These are phyloP conservation scores for Eimeria sp. DNA, from an alignment of 169 alveolate genomes.

Conservation along the genomic window DNA sequence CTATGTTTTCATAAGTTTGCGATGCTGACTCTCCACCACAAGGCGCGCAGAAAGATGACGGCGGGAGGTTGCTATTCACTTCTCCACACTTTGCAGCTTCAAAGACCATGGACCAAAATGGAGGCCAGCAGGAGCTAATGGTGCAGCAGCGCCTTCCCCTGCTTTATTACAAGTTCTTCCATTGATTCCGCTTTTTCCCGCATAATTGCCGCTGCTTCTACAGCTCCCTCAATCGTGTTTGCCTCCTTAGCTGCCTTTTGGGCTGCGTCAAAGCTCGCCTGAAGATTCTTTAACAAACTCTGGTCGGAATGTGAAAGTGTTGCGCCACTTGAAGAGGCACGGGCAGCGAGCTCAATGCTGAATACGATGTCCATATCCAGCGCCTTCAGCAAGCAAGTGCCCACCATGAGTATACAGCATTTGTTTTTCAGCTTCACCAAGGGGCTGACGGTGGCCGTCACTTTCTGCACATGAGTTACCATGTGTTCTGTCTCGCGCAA, in stretches of 20 bases:
- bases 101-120: not conserved
- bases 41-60: not conserved
- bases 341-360: not conserved
- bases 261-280: conserved; percentile 19
- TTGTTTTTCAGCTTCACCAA: conserved; percentile 13
- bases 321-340: not conserved
- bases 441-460: conserved; percentile 28
- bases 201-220: conserved; percentile 29
- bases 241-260: not conserved
- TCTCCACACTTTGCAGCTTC: not conserved
- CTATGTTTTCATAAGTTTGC: not conserved
- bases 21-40: not conserved
- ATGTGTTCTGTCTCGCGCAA: not conserved
- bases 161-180: not conserved
- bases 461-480: conserved; percentile 1
- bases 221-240: not conserved
- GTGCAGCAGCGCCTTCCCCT: not conserved
- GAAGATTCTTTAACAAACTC: not conserved
- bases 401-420: conserved; percentile 20
- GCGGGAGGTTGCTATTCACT: not conserved
- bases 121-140: not conserved
- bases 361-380: conserved; percentile 1
- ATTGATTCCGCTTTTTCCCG: not conserved
- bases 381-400: conserved; percentile 13
- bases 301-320: not conserved